Evolutionary conservation across 257 asterid genomes (phyloP).

Genomic region (Solanum pinnatisectum): DNA sequence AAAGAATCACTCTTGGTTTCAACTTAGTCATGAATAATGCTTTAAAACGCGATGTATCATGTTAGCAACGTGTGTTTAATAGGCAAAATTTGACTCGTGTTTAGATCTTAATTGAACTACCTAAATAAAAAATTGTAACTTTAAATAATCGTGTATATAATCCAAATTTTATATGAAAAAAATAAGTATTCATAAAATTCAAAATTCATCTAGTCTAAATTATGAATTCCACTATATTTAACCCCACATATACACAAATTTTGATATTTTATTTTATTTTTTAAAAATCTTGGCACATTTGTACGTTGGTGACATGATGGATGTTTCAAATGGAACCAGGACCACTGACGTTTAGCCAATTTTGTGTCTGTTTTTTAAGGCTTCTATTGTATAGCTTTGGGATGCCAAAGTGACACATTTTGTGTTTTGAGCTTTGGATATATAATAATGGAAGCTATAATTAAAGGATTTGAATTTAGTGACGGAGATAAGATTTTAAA

Average conservation of each 20-base stretch:
- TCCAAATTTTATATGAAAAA: not conserved
- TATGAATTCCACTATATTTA: not conserved
- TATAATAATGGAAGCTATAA: not conserved
- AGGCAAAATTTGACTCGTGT: not conserved
- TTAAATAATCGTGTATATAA: too few species aligned
- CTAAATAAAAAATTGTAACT: not conserved
- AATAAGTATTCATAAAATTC: not conserved
- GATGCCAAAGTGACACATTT: not conserved
- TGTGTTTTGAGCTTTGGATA: not conserved
- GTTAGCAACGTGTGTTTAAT: not conserved
- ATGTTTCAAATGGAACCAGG: not conserved
- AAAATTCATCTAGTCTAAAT: not conserved
- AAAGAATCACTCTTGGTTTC: not conserved
- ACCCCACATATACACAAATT: not conserved
- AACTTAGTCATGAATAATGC: not conserved
- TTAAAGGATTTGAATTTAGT: not conserved
- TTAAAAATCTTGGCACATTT: not conserved
- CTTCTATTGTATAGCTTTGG: not conserved
- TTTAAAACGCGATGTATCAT: not conserved
- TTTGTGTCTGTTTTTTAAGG: not conserved
- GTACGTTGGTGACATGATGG: not conserved
- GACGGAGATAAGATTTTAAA: not conserved
- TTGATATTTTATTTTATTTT: not conserved
- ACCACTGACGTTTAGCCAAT: not conserved
- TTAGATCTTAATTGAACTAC: not conserved